Conservation (phyloP, 805 yeast species). For the Ascoidea asiatica region DNA sequence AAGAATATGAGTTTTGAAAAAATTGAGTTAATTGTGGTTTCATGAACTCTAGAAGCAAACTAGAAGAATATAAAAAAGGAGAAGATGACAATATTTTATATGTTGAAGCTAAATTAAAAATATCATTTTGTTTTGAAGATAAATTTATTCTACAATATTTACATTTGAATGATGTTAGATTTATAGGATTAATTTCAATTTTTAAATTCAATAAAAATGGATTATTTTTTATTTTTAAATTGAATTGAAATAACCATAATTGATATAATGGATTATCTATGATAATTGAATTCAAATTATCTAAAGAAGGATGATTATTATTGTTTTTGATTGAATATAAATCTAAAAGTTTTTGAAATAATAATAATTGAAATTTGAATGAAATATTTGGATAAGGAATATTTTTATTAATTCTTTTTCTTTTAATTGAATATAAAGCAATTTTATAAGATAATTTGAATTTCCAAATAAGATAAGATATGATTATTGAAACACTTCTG, state of each 20-base stretch:
- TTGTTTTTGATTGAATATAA: too few relatives aligned
- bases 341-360: too few relatives aligned
- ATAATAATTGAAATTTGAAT: background rate
- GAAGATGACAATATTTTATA: background rate
- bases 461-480: constrained; percentile 81
- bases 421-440: constrained; percentile 63
- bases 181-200: background rate
- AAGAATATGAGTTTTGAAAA: too few relatives aligned
- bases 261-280: too few relatives aligned
- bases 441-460: constrained; percentile 42
- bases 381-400: constrained; percentile 56
- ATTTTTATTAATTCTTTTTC: constrained; percentile 43
- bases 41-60: background rate
- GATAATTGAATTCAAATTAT: too few relatives aligned
- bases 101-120: background rate
- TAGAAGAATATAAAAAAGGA: too few relatives aligned
- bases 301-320: too few relatives aligned
- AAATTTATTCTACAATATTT: background rate
- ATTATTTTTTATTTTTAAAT: too few relatives aligned
- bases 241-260: background rate
- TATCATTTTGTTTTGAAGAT: too few relatives aligned
- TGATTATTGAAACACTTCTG: constrained; percentile 72
- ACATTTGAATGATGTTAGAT: background rate
- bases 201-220: background rate
- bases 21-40: background rate